Evolutionary conservation across 1,284 basidiomycete genomes (phyloP), one percentile per base, ranked within the genome.

Genomic region (Trichosporon faecale): DNA sequence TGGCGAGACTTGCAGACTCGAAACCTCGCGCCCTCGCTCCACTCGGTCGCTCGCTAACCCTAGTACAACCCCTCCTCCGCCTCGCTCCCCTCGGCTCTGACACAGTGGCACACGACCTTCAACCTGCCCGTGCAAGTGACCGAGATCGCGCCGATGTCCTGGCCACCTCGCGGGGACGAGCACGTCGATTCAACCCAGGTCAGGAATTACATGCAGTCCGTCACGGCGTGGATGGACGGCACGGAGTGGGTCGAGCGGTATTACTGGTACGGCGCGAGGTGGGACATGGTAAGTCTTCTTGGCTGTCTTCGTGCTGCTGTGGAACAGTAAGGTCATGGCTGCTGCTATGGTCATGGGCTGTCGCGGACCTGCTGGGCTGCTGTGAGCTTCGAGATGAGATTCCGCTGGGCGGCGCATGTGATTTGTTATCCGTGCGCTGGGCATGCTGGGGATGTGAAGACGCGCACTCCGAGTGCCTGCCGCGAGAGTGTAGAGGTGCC

Each of bases 41-140:
- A 11, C 40, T 21, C 8, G 60, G 78, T 9, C 14, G 1, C 40
- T 60, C 46, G 67, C 67, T 66, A 33, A 31, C 23, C 91, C 75
- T 88, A 84, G 80, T 94, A 94, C 79, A 89, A 87, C 66, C 86
- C 85, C 18, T 75, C 85, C 12, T 76, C 87, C 0, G 69, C 85
- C 0, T 84, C 84, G 14, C 86, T 93, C 76, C 86, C 88, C 63
- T 66, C 72, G 3, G 89, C 88, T 77, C 79, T 90, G 44, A 78
- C 78, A 14, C 76, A 85, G 6, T 88, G 88, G 80, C 82, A 91
- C 78, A 76, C 80, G 33, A 84, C 84, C 0, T 91, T 88, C 78
- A 74, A 82, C 27, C 77, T 80, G 67, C 84, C 84, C 16, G 85
- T 93, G 68, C 86, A 85, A 86, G 81, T 91, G 67, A 92, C 91